Evolutionary conservation across 106 monocot genomes (phyloP).

Genomic region (Dioscorea zingiberensis): DNA sequence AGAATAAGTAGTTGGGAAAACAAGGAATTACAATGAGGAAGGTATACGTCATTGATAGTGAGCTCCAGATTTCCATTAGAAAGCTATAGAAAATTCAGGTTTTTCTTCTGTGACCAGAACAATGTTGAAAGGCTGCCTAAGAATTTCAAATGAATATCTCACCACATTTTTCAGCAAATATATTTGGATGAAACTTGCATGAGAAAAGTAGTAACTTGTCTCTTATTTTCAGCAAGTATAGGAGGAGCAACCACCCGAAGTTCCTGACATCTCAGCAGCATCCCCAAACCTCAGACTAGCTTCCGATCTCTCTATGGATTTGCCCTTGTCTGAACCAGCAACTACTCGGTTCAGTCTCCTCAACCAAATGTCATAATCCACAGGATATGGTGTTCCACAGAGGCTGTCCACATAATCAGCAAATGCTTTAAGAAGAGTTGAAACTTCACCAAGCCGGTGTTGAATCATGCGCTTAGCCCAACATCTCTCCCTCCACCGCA

Average conservation of each 20-base stretch:
- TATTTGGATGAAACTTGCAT: neutral
- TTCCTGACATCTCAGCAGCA: constrained; percentile 16
- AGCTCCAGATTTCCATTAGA: too few relatives aligned
- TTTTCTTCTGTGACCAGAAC: neutral
- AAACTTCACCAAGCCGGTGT: constrained; percentile 22
- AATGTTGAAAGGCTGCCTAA: neutral
- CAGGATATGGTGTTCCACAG: constrained; percentile 25
- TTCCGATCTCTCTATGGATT: constrained; percentile 11
- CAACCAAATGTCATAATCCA: constrained; percentile 36
- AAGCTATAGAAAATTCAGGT: too few relatives aligned
- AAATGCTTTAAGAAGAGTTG: constrained; percentile 24
- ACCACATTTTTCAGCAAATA: neutral
- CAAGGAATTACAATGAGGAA: too few relatives aligned
- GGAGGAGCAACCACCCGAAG: constrained; percentile 2
- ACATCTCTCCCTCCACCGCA: constrained; percentile 22
- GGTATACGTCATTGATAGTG: neutral
- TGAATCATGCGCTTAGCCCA: constrained; percentile 24
- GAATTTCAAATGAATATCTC: neutral
- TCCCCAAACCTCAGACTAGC: constrained; percentile 16
- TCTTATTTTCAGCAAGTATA: neutral
- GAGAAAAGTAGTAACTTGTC: neutral
- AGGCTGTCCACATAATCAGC: constrained; percentile 32
- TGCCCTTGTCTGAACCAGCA: constrained; percentile 8
- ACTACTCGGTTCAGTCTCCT: constrained; percentile 14
- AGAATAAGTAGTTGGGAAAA: too few relatives aligned